Evolutionary conservation across 2,329 filamentous ascomycete genomes (phyloP), one percentile per base, ranked within the genome.

Genomic region (Stagonosporopsis chrysanthemi): DNA sequence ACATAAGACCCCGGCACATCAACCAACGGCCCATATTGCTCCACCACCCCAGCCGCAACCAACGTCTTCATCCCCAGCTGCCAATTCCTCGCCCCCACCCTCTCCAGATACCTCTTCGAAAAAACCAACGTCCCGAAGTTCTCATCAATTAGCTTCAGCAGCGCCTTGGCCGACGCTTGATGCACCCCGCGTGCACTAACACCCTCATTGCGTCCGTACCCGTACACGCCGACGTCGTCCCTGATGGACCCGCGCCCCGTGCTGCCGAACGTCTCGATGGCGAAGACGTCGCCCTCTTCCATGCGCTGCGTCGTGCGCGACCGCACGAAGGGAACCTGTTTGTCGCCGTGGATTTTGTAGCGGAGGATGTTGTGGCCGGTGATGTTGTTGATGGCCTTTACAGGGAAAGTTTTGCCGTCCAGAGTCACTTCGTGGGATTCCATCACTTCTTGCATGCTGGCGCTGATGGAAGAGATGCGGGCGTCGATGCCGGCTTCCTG

Each of bases 221-320:
- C 68, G 46, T 70, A 71, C 8, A 73, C 55, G 22, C 84, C 75
- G 74, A 91, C 88, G 75, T 96, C 91, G 71, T 97, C 92, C 64
- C 86, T 82, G 54, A 96, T 89, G 68, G 89, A 89, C 63, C 91
- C 93, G 72, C 91, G 92, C 58, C 93, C 93, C 19, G 93, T 97
- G 75, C 89, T 96, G 61, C 93, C 93, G 74, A 97, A 97, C 0
- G 93, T 97, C 80, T 97, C 93, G 68, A 97, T 97, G 58, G 94
- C 93, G 76, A 96, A 97, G 26, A 92, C 86, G 70, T 97, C 93
- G 39, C 92, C 92, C 79, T 97, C 93, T 80, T 97, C 94, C 94
- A 97, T 97, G 82, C 96, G 96, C 55, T 91, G 95, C 71, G 87
- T 86, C 69, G 96, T 91, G 61, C 85, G 84, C 59, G 86, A 88